phyloP scores from a whole-genome alignment of 129 eudicot genomes.

The Glebionis coronaria region DNA sequence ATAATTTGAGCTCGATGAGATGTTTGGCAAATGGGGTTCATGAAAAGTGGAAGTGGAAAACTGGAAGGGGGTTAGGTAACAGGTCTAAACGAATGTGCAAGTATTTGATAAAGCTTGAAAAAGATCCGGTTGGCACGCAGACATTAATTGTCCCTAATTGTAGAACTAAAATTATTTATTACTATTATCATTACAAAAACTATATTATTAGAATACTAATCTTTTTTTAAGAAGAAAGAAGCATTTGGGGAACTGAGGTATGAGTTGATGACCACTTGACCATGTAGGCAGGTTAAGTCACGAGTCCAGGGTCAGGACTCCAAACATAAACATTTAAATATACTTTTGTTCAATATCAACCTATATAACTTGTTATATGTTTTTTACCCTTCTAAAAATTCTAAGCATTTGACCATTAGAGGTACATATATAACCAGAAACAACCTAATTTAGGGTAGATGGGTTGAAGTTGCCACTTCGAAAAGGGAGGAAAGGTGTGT shows the following conservation, averaged over 20 bases:
- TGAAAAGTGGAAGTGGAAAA: background rate
- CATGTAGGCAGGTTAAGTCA: too few relatives aligned
- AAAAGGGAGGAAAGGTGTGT: slow-evolving; percentile 4
- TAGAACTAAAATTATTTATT: background rate
- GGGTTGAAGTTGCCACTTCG: background rate
- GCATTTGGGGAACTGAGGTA: too few relatives aligned
- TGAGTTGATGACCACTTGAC: too few relatives aligned
- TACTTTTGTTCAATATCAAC: slow-evolving; percentile 1
- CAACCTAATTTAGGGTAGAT: slow-evolving; percentile 1
- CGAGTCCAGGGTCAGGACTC: too few relatives aligned
- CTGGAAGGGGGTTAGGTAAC: background rate
- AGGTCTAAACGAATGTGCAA: background rate
- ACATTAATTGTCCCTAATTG: background rate
- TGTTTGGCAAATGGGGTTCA: slow-evolving; percentile 7
- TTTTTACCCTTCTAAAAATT: background rate
- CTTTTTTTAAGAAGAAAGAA: background rate
- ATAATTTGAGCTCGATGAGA: background rate
- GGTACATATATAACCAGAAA: background rate
- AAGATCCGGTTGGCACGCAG: background rate
- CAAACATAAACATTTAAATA: background rate
- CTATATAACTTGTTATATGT: background rate
- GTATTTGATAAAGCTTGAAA: too few relatives aligned
- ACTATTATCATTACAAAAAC: background rate
- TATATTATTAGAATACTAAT: background rate
- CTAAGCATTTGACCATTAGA: background rate